Conservation (phyloP, 176 grass and related monocot species). For the Oryza punctata region DNA sequence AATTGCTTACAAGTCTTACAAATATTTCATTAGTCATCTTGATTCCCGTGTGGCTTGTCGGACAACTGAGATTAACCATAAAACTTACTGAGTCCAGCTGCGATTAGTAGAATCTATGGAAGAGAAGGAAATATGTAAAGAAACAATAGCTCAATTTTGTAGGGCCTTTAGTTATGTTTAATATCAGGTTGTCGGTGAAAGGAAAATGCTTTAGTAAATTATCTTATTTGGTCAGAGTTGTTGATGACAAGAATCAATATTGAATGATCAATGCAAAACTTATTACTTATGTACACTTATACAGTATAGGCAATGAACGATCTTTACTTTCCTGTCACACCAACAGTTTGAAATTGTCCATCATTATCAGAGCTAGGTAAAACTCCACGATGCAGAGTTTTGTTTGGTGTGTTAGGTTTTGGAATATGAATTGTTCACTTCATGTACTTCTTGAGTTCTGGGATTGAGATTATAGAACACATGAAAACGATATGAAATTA, state of each 20-base stretch:
- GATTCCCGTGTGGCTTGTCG: too few relatives aligned
- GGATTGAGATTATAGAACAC: background rate
- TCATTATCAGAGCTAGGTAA: background rate
- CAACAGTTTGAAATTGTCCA: background rate
- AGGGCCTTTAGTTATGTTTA: background rate
- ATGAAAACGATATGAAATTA: background rate
- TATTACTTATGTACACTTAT: too few relatives aligned
- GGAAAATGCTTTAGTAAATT: background rate
- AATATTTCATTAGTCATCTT: too few relatives aligned
- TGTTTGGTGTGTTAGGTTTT: background rate
- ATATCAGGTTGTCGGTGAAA: background rate
- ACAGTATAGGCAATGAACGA: background rate
- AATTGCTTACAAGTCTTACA: too few relatives aligned
- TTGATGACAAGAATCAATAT: background rate
- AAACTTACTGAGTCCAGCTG: too few relatives aligned
- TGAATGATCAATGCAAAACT: background rate
- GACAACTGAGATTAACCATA: too few relatives aligned
- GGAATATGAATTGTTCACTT: background rate
- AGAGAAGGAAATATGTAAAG: background rate
- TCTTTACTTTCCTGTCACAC: background rate
- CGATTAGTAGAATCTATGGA: too few relatives aligned
- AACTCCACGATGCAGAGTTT: background rate
- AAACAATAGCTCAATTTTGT: background rate
- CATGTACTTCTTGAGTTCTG: slow-evolving; percentile 10
- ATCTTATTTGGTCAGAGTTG: background rate